Percentiles rank a stretch among this genome's conserved stretches.
Conservation (phyloP, 2,329 filamentous ascomycete species). For the Aspergillus pseudoglaucus region DNA sequence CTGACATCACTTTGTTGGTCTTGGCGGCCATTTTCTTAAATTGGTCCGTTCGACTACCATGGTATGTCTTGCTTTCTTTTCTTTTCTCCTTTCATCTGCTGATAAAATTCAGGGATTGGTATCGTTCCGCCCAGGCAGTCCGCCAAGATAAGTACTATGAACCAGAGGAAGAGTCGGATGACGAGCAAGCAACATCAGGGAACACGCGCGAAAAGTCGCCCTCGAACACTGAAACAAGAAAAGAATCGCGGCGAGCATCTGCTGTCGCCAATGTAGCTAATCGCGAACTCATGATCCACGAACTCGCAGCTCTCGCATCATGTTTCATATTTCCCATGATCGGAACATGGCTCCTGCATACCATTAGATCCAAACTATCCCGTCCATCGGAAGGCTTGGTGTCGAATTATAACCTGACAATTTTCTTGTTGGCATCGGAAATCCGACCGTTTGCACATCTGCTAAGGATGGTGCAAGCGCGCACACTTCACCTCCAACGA, state of each 20-base stretch:
- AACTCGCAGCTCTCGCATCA: constrained; percentile 64
- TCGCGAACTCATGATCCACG: constrained; percentile 65
- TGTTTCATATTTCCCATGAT: constrained; percentile 74
- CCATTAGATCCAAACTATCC: constrained; percentile 72
- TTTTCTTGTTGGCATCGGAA: constrained; percentile 84
- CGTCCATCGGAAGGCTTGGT: constrained; percentile 79
- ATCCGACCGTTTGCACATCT: constrained; percentile 75
- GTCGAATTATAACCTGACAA: constrained; percentile 85
- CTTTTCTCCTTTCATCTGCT: constrained; percentile 1
- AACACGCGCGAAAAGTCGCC: constrained; percentile 3
- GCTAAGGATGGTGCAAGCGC: constrained; percentile 69
- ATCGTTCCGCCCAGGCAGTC: constrained; percentile 61
- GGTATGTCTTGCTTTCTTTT: constrained; percentile 48
- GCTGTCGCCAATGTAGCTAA: constrained; percentile 38
- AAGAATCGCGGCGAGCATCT: constrained; percentile 6
- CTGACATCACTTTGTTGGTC: constrained; percentile 73
- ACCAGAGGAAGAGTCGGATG: constrained; percentile 22
- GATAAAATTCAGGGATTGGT: constrained; percentile 56
- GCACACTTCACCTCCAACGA: constrained; percentile 75
- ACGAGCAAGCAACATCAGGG: constrained; percentile 8
- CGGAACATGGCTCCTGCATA: constrained; percentile 77
- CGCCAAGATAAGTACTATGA: constrained; percentile 31
- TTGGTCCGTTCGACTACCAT: constrained; percentile 85
- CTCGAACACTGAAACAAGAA: constrained; percentile 1
- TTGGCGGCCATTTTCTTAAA: constrained; percentile 82